Evolutionary conservation across 306 rosid genomes (phyloP), one percentile per base, ranked within the genome.

Genomic region (Cercis canadensis): DNA sequence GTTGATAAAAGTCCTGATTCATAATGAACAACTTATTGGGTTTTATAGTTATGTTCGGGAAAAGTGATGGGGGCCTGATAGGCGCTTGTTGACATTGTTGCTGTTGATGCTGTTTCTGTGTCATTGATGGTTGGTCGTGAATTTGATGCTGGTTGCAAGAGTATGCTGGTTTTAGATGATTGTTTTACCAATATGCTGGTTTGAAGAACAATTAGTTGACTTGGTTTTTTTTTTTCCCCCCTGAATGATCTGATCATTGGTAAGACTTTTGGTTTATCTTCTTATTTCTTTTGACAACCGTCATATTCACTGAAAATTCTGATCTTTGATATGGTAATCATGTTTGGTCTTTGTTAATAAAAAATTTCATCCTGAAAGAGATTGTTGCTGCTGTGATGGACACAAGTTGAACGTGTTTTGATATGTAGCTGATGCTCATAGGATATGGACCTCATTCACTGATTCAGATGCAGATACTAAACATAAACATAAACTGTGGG

Each of bases 21-120:
- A 82, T 82, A 61, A 43, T 78, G 73, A 85, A 81, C 62, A 64
- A 84, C 87, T 86, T 89, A 75, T 86, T 87, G 93, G 92, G 89
- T 84, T 87, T 92, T 92, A 92, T 92, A 89, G 97, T 78, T 89
- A 57, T 81, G 90, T 75, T 82, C 85, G 87, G 83, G 90, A 74
- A 74, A 84, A 85, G 78, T 85, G 87, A 61, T 62, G 78, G 69
- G 84, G 83, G 86, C 87, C 62, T 74, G 86, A 80, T 87, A 75
- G 84, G 88, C 73, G 84, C 84, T 50, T 75, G 92, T 81, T 86
- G 90, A 68, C 80, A 65, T 78, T 61, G 75, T 80, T 55, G 96
- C 87, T 73, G 86, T 89, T 72, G 90, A 65, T 83, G 85, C 96
- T 80, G 96, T 86, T 78, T 75, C 85, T 83, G 19, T 79, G 70